Evolutionary conservation across 495 filamentous ascomycete genomes (phyloP).

Genomic region (Lasiosphaeria ovina): DNA sequence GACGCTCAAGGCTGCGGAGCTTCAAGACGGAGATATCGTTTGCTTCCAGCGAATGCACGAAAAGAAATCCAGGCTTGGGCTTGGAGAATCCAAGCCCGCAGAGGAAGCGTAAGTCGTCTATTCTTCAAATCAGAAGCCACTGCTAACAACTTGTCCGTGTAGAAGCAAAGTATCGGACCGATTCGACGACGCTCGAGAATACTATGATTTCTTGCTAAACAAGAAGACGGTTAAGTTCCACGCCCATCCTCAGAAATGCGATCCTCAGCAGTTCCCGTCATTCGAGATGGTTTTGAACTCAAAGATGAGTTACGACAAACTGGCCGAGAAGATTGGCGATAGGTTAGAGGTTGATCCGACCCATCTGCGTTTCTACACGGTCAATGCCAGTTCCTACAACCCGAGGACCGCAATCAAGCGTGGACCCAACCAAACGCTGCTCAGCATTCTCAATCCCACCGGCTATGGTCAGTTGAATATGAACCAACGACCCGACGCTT

Average conservation of each 20-base stretch:
- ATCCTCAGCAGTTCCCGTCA: constrained; percentile 48
- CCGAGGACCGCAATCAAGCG: constrained; percentile 76
- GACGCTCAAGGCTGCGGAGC: constrained; percentile 83
- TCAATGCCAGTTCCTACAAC: constrained; percentile 69
- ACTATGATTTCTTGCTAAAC: constrained; percentile 90
- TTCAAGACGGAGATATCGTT: constrained; percentile 96
- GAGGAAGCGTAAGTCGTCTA: constrained; percentile 33
- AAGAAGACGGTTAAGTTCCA: constrained; percentile 69
- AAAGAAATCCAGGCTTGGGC: constrained; percentile 36
- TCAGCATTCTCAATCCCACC: constrained; percentile 66
- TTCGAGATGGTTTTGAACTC: constrained; percentile 76
- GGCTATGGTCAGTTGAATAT: constrained; percentile 50
- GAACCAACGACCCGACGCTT: constrained; percentile 67
- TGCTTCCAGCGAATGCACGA: constrained; percentile 76
- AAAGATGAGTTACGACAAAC: constrained; percentile 87
- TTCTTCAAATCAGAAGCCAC: constrained; percentile 41
- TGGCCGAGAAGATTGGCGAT: constrained; percentile 82
- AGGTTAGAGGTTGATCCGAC: constrained; percentile 74
- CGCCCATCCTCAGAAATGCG: constrained; percentile 52
- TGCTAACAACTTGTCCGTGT: constrained; percentile 10
- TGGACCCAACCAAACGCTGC: constrained; percentile 58
- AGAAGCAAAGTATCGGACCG: constrained; percentile 36
- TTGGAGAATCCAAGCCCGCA: constrained; percentile 24
- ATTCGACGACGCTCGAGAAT: constrained; percentile 69
- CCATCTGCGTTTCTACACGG: constrained; percentile 85